phyloP scores from a whole-genome alignment of 2,329 filamentous ascomycete species.

The Intubia oerlemansii region DNA sequence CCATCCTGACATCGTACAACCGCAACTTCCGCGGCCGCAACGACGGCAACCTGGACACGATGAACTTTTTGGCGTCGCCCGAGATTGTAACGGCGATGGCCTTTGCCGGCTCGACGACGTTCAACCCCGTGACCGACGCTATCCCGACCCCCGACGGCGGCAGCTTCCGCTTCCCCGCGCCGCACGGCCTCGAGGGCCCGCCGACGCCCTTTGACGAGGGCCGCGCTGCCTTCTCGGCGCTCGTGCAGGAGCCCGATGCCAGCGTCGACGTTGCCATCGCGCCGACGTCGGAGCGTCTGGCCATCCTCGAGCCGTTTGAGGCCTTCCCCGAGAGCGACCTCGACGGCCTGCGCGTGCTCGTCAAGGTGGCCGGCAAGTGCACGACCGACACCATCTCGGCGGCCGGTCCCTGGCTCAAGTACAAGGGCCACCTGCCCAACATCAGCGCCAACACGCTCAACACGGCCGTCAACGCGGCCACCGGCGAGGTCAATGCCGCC shows the following conservation, averaged over 20 bases:
- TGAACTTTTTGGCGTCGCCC: slow-evolving; percentile 96
- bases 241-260: slow-evolving; percentile 49
- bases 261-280: slow-evolving; percentile 55
- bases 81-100: slow-evolving; percentile 94
- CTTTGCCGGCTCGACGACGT: slow-evolving; percentile 79
- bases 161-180: slow-evolving; percentile 69
- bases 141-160: slow-evolving; percentile 62
- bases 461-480: slow-evolving; percentile 80
- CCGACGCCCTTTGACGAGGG: slow-evolving; percentile 52
- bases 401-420: slow-evolving; percentile 93
- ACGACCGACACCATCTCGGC: slow-evolving; percentile 98
- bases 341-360: slow-evolving; percentile 59
- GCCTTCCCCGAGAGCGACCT: slow-evolving; percentile 64
- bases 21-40: slow-evolving; percentile 95
- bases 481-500: slow-evolving; percentile 77
- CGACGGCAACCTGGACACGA: slow-evolving; percentile 86
- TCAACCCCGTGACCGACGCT: slow-evolving; percentile 84
- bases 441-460: slow-evolving; percentile 96
- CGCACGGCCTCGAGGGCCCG: slow-evolving; percentile 45
- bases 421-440: slow-evolving; percentile 97
- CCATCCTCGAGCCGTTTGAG: slow-evolving; percentile 74
- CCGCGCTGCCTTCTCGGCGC: slow-evolving; percentile 51
- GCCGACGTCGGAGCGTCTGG: slow-evolving; percentile 75
- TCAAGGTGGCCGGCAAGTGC: slow-evolving; percentile 95
- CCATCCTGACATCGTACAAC: slow-evolving; percentile 95